Percentiles rank a stretch among this genome's conserved stretches.
These are phyloP conservation scores for Citropsis articulata DNA, from an alignment of 345 rosid species.

Conservation along the genomic window DNA sequence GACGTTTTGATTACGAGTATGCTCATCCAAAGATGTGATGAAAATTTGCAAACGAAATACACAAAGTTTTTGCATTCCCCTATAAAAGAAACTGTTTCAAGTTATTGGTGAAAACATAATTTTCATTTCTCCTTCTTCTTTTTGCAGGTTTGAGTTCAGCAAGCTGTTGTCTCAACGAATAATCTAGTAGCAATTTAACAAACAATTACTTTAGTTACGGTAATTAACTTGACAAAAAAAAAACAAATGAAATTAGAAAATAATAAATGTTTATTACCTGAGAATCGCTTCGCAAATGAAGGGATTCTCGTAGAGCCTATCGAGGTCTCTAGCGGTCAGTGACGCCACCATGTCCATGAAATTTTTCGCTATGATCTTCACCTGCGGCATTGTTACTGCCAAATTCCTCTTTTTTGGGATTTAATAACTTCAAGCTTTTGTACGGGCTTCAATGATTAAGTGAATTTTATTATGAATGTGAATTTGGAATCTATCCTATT, in stretches of 20 bases:
- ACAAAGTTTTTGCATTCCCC: background rate
- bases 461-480: background rate
- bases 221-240: background rate
- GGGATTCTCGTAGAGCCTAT: conserved; percentile 66
- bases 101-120: background rate
- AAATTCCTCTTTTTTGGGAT: background rate
- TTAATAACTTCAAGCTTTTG: background rate
- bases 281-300: conserved; percentile 95
- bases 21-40: background rate
- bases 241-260: background rate
- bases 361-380: conserved; percentile 81
- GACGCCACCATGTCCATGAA: conserved; percentile 99
- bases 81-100: background rate
- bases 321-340: conserved; percentile 81
- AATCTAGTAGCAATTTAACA: background rate
- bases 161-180: background rate
- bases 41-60: background rate
- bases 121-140: background rate
- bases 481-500: background rate
- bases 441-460: background rate
- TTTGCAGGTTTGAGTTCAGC: background rate
- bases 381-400: conserved; percentile 64
- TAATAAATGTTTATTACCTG: conserved; percentile 40
- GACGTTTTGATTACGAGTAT: background rate
- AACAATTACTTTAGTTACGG: background rate